Evolutionary conservation across 352 stramenopile species (phyloP).

Genomic region (Pythium rishiriense): DNA sequence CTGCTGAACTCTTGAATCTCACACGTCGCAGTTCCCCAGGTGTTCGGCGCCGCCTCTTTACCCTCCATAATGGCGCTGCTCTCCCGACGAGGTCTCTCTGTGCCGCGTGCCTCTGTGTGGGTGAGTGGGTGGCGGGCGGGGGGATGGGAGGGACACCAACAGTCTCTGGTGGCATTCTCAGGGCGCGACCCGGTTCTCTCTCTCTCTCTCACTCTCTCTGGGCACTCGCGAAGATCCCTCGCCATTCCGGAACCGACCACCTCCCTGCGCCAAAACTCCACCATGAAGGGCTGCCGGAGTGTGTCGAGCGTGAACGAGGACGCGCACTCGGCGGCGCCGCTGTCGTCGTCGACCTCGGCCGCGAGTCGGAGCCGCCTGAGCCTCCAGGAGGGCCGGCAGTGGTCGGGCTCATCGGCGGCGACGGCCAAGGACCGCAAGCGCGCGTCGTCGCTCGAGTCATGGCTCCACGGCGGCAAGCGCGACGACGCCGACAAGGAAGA

Average conservation of each 20-base stretch:
- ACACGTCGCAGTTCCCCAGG: constrained; percentile 22
- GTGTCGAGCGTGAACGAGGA: constrained; percentile 14
- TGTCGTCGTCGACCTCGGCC: constrained; percentile 6
- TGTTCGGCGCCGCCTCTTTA: constrained; percentile 20
- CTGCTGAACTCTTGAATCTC: constrained; percentile 20
- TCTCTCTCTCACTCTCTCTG: not conserved
- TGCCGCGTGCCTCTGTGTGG: too few species aligned
- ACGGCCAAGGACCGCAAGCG: constrained; percentile 17
- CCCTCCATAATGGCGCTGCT: not conserved
- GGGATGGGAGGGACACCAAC: not conserved
- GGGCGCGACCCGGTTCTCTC: constrained; percentile 1
- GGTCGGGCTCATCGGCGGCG: not conserved
- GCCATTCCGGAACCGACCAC: constrained; percentile 1
- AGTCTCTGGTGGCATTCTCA: not conserved
- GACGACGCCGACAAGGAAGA: constrained; percentile 8
- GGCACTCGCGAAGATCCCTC: not conserved
- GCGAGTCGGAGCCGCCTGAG: constrained; percentile 1
- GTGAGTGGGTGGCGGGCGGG: not conserved
- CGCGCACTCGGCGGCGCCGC: constrained; percentile 1
- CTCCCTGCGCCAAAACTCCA: not conserved
- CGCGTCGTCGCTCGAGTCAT: constrained; percentile 21
- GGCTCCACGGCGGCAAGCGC: constrained; percentile 14
- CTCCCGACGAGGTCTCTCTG: not conserved
- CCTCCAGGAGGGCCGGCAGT: constrained; percentile 4
- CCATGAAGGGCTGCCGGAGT: constrained; percentile 22